phyloP scores from a whole-genome alignment of 176 grass and related monocot genomes.

The Zoysia japonica region DNA sequence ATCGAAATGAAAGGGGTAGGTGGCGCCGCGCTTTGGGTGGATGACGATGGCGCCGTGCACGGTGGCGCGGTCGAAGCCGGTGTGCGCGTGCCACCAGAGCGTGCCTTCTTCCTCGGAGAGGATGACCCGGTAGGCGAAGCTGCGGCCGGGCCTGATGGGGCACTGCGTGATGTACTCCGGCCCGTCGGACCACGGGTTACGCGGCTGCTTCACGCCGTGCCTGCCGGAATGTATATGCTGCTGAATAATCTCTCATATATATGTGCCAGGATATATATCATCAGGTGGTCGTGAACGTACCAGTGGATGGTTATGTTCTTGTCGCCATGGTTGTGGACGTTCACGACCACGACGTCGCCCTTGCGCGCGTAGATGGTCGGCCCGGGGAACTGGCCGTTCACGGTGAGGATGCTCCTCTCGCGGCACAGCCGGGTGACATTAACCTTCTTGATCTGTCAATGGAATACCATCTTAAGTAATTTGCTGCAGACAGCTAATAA shows the following conservation, averaged over 20 bases:
- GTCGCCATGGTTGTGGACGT: slow-evolving; percentile 49
- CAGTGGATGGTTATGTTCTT: slow-evolving; percentile 64
- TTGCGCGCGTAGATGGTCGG: slow-evolving; percentile 53
- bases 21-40: slow-evolving; percentile 17
- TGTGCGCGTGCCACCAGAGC: slow-evolving; percentile 60
- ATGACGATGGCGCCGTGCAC: slow-evolving; percentile 57
- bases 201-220: slow-evolving; percentile 59
- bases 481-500: not conserved
- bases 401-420: slow-evolving; percentile 61
- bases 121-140: slow-evolving; percentile 47
- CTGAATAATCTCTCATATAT: too few species aligned
- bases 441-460: not conserved
- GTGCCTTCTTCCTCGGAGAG: slow-evolving; percentile 61
- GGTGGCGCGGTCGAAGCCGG: slow-evolving; percentile 45
- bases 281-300: not conserved
- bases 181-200: slow-evolving; percentile 60
- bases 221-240: not conserved
- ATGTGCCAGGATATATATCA: too few species aligned
- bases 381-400: slow-evolving; percentile 61
- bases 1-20: slow-evolving; percentile 26
- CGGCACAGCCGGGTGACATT: slow-evolving; percentile 46
- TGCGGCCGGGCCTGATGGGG: slow-evolving; percentile 51
- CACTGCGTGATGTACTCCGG: slow-evolving; percentile 69
- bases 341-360: slow-evolving; percentile 49
- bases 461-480: not conserved